Base-by-base conservation (phyloP, 305 asterid genomes). In the Fraxinus baroniana region DNA sequence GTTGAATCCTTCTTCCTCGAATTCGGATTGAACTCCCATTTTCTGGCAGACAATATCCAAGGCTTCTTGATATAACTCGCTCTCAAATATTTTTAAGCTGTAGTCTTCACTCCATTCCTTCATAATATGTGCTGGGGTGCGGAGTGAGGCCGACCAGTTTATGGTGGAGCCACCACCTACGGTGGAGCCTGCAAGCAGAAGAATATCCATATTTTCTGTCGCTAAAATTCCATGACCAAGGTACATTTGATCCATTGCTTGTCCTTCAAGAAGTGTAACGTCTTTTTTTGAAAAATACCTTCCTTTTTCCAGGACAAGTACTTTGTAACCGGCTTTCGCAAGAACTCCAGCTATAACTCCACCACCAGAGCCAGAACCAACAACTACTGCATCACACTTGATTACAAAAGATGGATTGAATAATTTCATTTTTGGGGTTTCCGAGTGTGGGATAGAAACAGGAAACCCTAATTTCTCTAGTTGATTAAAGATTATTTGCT, bases 301-400 rank as follows among this genome's bases (percentile, higher is more conserved):
- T 41, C 98, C 98, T 81, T 90, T 93, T 84, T 94, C 98, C 5
- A 94, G 72, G 52, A 93, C 98, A 15, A 93, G 26, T 5, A 93
- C 97, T 80, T 91, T 91, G 89, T 91, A 87, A 6, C 97, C 96
- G 9, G 97, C 90, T 80, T 90, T 88, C 22, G 98, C 96, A 20
- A 94, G 86, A 85, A 91, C 86, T 2, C 98, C 98, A 0, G 98
- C 97, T 55, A 86, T 87, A 35, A 94, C 90, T 1, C 98, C 97
- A n/a, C 97, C 98, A 7, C 97, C 97, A 0, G 94, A 89, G 49
- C 98, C 98, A 0, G 98, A 94, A 5, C 97, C 98, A 15, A 94
- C 88, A 17, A 94, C 93, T 2, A 91, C 94, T 30, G 85, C 98
- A 55, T 94, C 97, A 24, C 98, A 94, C 82, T 86, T 89, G 87